These are phyloP conservation scores for Eucalyptus lansdowneana DNA, from an alignment of 345 rosid genomes.

Conservation along the genomic window DNA sequence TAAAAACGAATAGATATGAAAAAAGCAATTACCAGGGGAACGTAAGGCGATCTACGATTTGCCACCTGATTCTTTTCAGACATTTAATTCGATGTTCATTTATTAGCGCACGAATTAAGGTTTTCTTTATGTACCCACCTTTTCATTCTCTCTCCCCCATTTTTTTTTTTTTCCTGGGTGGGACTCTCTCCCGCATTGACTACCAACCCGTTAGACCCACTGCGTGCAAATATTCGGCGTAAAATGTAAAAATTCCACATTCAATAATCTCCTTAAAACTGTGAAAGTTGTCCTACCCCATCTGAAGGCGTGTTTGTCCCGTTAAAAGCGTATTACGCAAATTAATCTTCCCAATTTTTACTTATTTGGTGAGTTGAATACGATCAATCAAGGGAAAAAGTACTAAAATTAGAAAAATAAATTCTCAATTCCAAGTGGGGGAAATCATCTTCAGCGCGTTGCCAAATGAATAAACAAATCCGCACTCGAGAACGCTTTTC, in stretches of 20 bases:
- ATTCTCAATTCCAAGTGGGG: neutral
- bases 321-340: neutral
- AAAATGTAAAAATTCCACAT: neutral
- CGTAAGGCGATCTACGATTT: neutral
- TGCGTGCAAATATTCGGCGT: neutral
- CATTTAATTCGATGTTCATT: neutral
- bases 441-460: neutral
- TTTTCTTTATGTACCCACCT: neutral
- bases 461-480: neutral
- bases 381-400: neutral
- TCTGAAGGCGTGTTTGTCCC: neutral
- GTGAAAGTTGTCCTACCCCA: neutral
- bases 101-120: neutral
- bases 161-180: no score
- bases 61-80: neutral
- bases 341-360: neutral
- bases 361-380: neutral
- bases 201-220: neutral
- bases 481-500: neutral
- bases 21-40: neutral
- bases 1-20: neutral
- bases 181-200: neutral
- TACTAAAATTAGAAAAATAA: neutral
- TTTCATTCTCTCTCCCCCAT: neutral
- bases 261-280: neutral